Evolutionary conservation across 345 rosid genomes (phyloP).

Genomic region (Euphorbia peplus): DNA sequence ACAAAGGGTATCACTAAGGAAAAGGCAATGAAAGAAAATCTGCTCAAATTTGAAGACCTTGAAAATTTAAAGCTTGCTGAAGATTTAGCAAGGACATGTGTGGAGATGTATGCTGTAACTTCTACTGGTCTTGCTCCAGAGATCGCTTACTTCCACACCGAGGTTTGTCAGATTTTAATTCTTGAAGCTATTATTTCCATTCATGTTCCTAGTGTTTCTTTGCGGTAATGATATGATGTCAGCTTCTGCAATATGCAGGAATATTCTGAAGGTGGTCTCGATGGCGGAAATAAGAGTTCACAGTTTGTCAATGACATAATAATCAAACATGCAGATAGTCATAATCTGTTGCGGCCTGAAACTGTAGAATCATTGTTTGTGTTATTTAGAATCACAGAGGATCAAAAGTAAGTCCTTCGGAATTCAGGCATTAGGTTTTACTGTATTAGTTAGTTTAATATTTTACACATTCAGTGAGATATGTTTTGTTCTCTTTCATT

Average conservation of each 20-base stretch:
- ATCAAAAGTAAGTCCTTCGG: slow-evolving; percentile 56
- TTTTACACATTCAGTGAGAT: not conserved
- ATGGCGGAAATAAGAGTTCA: slow-evolving; percentile 87
- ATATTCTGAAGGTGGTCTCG: slow-evolving; percentile 70
- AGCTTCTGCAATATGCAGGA: slow-evolving; percentile 51
- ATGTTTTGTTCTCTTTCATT: not conserved
- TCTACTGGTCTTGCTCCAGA: slow-evolving; percentile 98
- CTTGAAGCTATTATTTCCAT: not conserved
- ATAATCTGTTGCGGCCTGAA: slow-evolving; percentile 93
- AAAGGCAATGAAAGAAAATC: slow-evolving; percentile 70
- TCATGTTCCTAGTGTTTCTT: slow-evolving; percentile 13
- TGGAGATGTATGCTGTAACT: slow-evolving; percentile 92
- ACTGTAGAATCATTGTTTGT: slow-evolving; percentile 93
- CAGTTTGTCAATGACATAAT: slow-evolving; percentile 73
- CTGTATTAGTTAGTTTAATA: not conserved
- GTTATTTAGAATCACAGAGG: slow-evolving; percentile 78
- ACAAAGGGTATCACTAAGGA: slow-evolving; percentile 84
- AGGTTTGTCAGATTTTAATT: slow-evolving; percentile 41
- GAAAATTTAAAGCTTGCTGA: slow-evolving; percentile 96
- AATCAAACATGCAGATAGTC: slow-evolving; percentile 80
- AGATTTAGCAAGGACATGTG: slow-evolving; percentile 84
- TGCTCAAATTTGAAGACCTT: slow-evolving; percentile 78
- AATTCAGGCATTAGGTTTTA: slow-evolving; percentile 13
- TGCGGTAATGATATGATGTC: slow-evolving; percentile 12
- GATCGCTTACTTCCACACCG: slow-evolving; percentile 90